Conservation (phyloP, 2,329 filamentous ascomycete genomes). For the Fusarium pseudocircinatum region DNA sequence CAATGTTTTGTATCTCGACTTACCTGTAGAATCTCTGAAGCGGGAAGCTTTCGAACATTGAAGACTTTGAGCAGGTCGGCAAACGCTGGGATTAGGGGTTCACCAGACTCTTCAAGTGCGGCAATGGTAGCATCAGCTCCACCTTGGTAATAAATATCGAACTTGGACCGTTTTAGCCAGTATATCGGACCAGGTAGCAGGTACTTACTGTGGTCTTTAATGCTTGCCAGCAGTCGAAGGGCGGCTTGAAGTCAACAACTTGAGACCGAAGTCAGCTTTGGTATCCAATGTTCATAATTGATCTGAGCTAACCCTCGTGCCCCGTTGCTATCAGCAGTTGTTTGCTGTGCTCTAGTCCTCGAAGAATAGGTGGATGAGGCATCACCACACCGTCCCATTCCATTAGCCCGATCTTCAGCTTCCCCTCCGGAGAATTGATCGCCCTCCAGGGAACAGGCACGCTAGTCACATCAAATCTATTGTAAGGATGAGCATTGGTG, state of each 20-base stretch:
- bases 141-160: slow-evolving; percentile 10
- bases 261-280: rapidly evolving
- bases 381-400: slow-evolving; percentile 9
- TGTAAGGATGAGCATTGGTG: not conserved
- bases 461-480: slow-evolving; percentile 1
- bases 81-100: slow-evolving; percentile 6
- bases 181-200: too few species aligned
- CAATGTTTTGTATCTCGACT: too few species aligned
- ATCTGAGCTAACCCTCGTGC: not conserved
- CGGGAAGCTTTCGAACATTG: not conserved
- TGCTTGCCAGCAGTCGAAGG: slow-evolving; percentile 18
- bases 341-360: not conserved
- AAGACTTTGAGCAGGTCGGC: slow-evolving; percentile 6
- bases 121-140: not conserved
- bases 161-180: not conserved
- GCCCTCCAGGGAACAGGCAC: slow-evolving; percentile 1
- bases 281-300: rapidly evolving
- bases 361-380: slow-evolving; percentile 17
- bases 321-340: not conserved
- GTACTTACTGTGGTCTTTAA: not conserved
- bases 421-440: rapidly evolving
- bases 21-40: slow-evolving; percentile 4
- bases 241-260: slow-evolving; percentile 18
- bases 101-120: not conserved
- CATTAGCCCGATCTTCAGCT: slow-evolving; percentile 11